phyloP scores from a whole-genome alignment of 1,139 yeast genomes.

The Yamadazyma buinensis region DNA sequence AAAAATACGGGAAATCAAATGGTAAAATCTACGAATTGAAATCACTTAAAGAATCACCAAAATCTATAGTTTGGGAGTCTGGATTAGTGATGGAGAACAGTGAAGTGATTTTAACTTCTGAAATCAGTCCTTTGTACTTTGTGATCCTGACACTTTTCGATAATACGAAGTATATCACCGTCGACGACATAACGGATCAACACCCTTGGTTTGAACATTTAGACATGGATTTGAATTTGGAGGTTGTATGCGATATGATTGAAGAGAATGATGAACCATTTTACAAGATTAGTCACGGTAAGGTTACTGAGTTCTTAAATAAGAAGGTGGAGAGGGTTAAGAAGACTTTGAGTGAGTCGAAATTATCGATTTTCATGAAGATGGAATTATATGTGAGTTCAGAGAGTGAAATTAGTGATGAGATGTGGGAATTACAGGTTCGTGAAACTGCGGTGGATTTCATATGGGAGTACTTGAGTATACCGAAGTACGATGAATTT shows the following conservation, averaged over 20 bases:
- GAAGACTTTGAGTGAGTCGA: conserved; percentile 13
- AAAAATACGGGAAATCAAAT: conserved; percentile 18
- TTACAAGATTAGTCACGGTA: conserved; percentile 38
- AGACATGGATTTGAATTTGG: conserved; percentile 4
- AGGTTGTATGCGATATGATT: conserved; percentile 40
- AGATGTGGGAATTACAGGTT: conserved; percentile 21
- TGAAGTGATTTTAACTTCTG: conserved; percentile 38
- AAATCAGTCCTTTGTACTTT: conserved; percentile 39
- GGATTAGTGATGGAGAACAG: conserved; percentile 26
- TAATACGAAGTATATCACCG: conserved; percentile 26
- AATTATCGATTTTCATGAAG: conserved; percentile 35
- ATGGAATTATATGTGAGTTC: conserved; percentile 22
- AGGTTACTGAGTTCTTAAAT: conserved; percentile 29
- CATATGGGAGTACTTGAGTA: conserved; percentile 9
- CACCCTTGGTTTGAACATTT: conserved; percentile 26
- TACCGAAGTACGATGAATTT: conserved; percentile 2
- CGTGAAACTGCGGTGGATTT: conserved; percentile 10
- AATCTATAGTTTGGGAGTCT: conserved; percentile 35
- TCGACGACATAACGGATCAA: conserved; percentile 49
- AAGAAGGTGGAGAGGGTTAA: conserved; percentile 20
- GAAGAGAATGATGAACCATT: conserved; percentile 47
- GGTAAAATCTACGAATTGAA: conserved; percentile 28
- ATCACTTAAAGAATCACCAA: conserved; percentile 29
- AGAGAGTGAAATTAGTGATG: conserved; percentile 22
- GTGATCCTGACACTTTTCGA: conserved; percentile 34